A percentile compares a stretch with the other conserved stretches of the same genome.
phyloP scores from a whole-genome alignment of 768 basidiomycete species.

The Suillus placidus region DNA sequence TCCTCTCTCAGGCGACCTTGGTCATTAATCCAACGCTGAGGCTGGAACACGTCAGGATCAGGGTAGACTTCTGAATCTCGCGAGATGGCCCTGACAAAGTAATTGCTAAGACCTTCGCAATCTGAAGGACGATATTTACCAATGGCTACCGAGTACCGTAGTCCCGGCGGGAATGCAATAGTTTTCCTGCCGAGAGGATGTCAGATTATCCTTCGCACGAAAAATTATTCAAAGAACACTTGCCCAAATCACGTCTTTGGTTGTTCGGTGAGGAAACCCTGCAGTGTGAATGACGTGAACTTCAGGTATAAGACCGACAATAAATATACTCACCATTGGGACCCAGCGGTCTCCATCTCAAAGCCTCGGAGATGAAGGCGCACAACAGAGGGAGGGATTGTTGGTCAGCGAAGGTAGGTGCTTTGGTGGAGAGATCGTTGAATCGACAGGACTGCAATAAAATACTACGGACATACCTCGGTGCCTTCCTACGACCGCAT shows the following conservation, averaged over 20 bases:
- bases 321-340: not conserved
- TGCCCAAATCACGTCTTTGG: conserved; percentile 9
- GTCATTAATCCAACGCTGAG: conserved; percentile 52
- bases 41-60: conserved; percentile 36
- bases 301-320: not conserved
- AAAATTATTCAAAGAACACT: not conserved
- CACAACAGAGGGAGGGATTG: not conserved
- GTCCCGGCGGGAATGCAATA: conserved; percentile 28
- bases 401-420: conserved; percentile 1
- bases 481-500: not conserved
- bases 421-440: not conserved
- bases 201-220: not conserved
- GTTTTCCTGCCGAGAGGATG: conserved; percentile 19
- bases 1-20: conserved; percentile 42
- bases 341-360: not conserved
- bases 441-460: not conserved
- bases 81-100: conserved; percentile 1
- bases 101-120: not conserved
- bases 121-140: conserved; percentile 12
- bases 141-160: conserved; percentile 23
- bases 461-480: not conserved
- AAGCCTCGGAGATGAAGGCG: not conserved
- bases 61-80: conserved; percentile 6
- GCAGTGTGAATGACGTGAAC: not conserved
- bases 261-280: conserved; percentile 9